Evolutionary conservation across 257 asterid species (phyloP), one percentile per base, ranked within the genome.

Genomic region (Solanum pimpinellifolium): DNA sequence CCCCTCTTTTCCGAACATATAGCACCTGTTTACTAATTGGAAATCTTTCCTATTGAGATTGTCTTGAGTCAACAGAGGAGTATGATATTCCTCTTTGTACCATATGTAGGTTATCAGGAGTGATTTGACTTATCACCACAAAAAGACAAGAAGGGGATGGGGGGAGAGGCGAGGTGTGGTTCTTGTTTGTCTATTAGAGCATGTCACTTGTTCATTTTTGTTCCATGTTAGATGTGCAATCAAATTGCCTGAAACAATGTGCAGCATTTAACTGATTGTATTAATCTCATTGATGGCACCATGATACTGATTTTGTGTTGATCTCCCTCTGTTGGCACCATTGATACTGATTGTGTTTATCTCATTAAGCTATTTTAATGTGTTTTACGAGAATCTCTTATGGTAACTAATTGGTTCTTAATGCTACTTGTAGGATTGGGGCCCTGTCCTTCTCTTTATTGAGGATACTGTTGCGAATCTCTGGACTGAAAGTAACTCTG

Each of bases 371-470:
- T 49, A 49, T 49, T 81, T 81, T 81, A 18, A 47, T 29, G 85
- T 49, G 29, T 20, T 49, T 81, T 49, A 25, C 44, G 23, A 49
- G 84, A 49, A 81, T 81, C 31, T 47, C 31, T 49, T 49, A 3
- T 29, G 85, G 68, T 49, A 81, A 81, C 85, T 31, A 49, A 65
- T 60, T 65, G 31, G 31, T 47, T 87, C 88, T 80, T 88, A 89
- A 90, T 88, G n/a, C 18, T 49, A 49, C 46, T 81, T 92, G 74
- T 73, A 95, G 99, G 99, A 97, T 88, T 97, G 98, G 99, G 88
- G 83, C 66, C 93, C 93, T 46, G 89, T 95, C 41, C 96, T 97
- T 89, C 27, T 89, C 70, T 93, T 96, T 83, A 89, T 95, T 60
- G 94, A 92, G 93, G 90, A 85, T 80, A 90, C 96, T 27, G 88